A percentile compares a stretch with the other conserved stretches of the same genome.
Conservation (phyloP, 2,329 filamentous ascomycete species). For the Colletotrichum euphorbiae region DNA sequence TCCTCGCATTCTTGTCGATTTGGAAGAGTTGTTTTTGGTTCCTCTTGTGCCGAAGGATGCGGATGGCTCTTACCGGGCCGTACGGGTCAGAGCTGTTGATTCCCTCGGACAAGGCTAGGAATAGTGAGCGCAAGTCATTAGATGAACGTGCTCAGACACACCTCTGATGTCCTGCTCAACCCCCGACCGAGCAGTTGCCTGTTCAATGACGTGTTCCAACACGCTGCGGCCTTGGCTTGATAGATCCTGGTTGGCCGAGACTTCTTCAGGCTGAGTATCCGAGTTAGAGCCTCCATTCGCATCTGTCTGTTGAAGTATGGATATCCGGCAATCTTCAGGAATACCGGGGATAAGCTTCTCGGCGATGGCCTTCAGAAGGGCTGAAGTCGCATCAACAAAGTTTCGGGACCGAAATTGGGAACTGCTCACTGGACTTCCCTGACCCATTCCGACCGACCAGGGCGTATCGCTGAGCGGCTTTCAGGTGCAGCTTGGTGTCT, state of each 20-base stretch:
- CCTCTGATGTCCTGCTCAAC: conserved; percentile 71
- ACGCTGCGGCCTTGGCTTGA: conserved; percentile 55
- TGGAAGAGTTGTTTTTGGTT: conserved; percentile 73
- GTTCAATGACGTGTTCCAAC: conserved; percentile 75
- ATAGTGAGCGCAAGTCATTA: background rate
- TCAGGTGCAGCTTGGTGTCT: conserved; percentile 77
- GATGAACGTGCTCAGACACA: conserved; percentile 44
- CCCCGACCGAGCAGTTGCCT: conserved; percentile 66
- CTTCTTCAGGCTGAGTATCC: conserved; percentile 38
- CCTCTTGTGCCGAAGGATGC: conserved; percentile 71
- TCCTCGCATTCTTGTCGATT: conserved; percentile 77
- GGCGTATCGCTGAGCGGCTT: conserved; percentile 80
- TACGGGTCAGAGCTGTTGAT: conserved; percentile 70
- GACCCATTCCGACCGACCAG: conserved; percentile 84
- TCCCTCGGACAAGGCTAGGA: conserved; percentile 67
- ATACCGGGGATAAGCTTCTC: conserved; percentile 84
- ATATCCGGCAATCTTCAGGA: conserved; percentile 71
- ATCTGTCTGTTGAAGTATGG: conserved; percentile 76
- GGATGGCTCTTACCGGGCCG: conserved; percentile 69
- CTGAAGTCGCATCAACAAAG: conserved; percentile 50
- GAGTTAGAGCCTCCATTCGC: conserved; percentile 48
- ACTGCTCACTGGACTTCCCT: conserved; percentile 78
- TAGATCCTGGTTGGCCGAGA: conserved; percentile 16
- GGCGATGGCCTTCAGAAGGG: conserved; percentile 78
- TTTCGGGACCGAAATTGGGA: background rate